Evolutionary conservation across 1,284 basidiomycete species (phyloP), one percentile per base, ranked within the genome.

Genomic region (Ceratobasidium sp.): DNA sequence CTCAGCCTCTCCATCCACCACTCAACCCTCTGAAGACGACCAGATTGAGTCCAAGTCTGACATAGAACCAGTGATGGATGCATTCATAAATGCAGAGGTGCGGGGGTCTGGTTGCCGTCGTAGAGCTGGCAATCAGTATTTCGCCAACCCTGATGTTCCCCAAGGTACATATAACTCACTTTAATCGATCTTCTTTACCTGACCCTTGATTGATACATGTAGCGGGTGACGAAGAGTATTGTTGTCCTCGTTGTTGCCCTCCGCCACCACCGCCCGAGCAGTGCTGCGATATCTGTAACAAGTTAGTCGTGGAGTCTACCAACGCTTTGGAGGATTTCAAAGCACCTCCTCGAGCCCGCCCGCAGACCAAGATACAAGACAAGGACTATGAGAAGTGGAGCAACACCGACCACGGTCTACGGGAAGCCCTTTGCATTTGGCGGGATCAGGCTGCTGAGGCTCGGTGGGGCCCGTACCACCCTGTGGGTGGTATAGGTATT

Each of bases 51-150:
- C n/a, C n/a, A n/a, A n/a, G n/a, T n/a, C n/a, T n/a, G n/a, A n/a
- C n/a, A n/a, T n/a, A n/a, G n/a, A n/a, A n/a, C n/a, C n/a, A n/a
- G 65, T 67, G 5, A 67, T 67, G 65, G 65, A 67, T 67, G 4
- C 42, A 48, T 67, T 48, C 26, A 67, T 67, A 13, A 67, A 67
- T 52, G 65, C 65, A 4, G n/a, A 17, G 6, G 26, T 28, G 10
- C 26, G 23, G 10, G 23, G 15, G 33, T 33, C 57, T 6, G 57
- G 57, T 28, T 59, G 57, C 15, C 57, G 57, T 59, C 57, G 57
- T 26, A 33, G 6, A 15, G n/a, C 57, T 26, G 26, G 57, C 15
- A 59, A 59, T 33, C 57, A 26, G 5, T 59, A 28, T 56, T 46
- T 52, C 40, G 67, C 28, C 13, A 70, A 46, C 23, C 48, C 33